Percentiles rank a stretch among this genome's conserved stretches.
These are phyloP conservation scores for Aspergillus costaricaensis DNA, from an alignment of 2,329 filamentous ascomycete species.

Conservation along the genomic window DNA sequence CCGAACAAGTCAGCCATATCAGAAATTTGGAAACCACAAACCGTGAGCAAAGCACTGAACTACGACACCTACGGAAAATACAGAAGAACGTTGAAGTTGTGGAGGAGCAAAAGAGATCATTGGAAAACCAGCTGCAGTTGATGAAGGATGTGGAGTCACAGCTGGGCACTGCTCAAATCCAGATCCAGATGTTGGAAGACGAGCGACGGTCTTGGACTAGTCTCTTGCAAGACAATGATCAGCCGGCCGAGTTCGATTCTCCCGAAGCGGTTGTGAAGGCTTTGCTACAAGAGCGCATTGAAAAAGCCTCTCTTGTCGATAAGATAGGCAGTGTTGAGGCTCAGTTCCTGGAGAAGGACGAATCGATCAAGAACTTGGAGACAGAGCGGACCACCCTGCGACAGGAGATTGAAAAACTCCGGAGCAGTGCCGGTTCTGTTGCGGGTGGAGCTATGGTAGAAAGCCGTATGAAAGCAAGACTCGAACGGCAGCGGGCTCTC, in stretches of 20 bases:
- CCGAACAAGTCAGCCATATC: conserved; percentile 91
- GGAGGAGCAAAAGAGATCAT: conserved; percentile 86
- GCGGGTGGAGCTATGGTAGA: conserved; percentile 56
- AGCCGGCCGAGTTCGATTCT: conserved; percentile 74
- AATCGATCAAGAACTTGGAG: conserved; percentile 71
- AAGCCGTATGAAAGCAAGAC: conserved; percentile 67
- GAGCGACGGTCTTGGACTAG: conserved; percentile 84
- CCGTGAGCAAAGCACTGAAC: conserved; percentile 74
- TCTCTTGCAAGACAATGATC: conserved; percentile 71
- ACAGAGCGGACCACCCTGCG: conserved; percentile 66
- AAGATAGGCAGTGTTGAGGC: conserved; percentile 76
- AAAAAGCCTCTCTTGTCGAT: conserved; percentile 76
- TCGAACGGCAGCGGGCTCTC: conserved; percentile 82
- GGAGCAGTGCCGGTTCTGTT: conserved; percentile 50
- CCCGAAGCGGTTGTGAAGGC: conserved; percentile 85
- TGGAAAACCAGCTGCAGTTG: conserved; percentile 75
- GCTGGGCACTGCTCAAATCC: conserved; percentile 75
- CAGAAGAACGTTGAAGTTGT: conserved; percentile 90
- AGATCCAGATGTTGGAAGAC: conserved; percentile 84
- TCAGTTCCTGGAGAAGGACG: conserved; percentile 75
- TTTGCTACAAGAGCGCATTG: conserved; percentile 77
- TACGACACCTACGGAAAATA: conserved; percentile 77
- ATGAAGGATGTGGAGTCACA: conserved; percentile 75
- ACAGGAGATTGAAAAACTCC: conserved; percentile 71
- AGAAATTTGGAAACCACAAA: conserved; percentile 78